Evolutionary conservation across 2,329 filamentous ascomycete species (phyloP), one percentile per base, ranked within the genome.

Genomic region (Penicillium paneum): DNA sequence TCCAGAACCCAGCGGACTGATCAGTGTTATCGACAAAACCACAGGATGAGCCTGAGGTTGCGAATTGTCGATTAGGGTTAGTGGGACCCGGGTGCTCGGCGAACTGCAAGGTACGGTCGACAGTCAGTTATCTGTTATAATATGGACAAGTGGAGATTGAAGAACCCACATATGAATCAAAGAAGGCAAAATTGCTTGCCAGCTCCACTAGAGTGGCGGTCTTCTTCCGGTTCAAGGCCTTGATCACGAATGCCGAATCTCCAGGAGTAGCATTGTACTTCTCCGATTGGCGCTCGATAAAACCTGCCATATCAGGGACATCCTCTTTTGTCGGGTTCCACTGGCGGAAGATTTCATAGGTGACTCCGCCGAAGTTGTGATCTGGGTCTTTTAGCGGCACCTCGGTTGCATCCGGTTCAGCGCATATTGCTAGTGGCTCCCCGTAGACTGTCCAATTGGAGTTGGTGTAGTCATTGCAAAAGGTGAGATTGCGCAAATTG

Each of bases 1-100:
- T 64, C 47, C 55, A 70, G 49, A 67, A 69, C 2, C 68, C 71
- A 8, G 68, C 60, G 3, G 71, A 57, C 43, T 73, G 68, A 48
- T 67, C 41, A 3, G 63, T 65, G 44, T 72, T 72, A 34, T 68
- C 68, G 3, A 69, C 64, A 44, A 68, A 64, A 19, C 71, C 71
- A 32, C 70, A 71, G 12, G 62, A 64, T 0, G 71, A 71, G 11
- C 71, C 72, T 2, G 69, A 71, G 1, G 72, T 75, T 8, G 71
- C 69, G 45, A 72, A 75, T 52, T 74, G 72, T 26, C 72, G 68
- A 52, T 76, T 76, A 13, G 71, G 66, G 56, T 76, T 73, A 10
- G 72, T 76, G 12, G 73, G 72, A 8, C 74, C 73, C 2, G 74
- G 72, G 43, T 74, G 70, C 46, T 74, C 70, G 19, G 70, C 67